A percentile compares a stretch with the other conserved stretches of the same genome.
These are phyloP conservation scores for Fusarium pilosicola DNA, from an alignment of 2,329 filamentous ascomycete genomes.

Conservation along the genomic window DNA sequence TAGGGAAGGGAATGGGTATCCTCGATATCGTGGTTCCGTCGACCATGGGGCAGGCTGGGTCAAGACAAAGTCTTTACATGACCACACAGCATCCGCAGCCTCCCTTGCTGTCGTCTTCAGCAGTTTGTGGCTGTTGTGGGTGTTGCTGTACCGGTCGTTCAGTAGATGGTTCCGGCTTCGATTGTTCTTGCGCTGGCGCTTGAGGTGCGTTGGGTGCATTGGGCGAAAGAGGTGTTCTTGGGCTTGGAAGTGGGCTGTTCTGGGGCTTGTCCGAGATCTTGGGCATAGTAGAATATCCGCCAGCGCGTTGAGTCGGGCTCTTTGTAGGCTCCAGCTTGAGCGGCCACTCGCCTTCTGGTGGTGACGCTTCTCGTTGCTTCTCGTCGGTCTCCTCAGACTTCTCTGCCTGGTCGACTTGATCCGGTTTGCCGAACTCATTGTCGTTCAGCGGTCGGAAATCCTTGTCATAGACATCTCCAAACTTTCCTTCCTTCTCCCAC, in stretches of 20 bases:
- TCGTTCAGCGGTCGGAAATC: constrained; percentile 86
- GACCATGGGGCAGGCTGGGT: neutral
- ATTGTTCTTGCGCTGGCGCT: constrained; percentile 37
- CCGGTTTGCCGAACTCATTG: constrained; percentile 61
- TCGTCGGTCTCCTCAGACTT: constrained; percentile 36
- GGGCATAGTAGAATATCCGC: constrained; percentile 71
- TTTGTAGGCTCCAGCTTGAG: constrained; percentile 59
- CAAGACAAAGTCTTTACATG: constrained; percentile 52
- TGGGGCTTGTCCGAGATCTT: constrained; percentile 58
- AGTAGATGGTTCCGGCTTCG: constrained; percentile 23
- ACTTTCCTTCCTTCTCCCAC: constrained; percentile 92
- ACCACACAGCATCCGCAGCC: constrained; percentile 64
- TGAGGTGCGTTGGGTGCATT: constrained; percentile 45
- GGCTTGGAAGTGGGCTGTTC: constrained; percentile 55
- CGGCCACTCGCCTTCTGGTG: constrained; percentile 65
- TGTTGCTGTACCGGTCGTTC: constrained; percentile 25
- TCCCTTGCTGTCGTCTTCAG: constrained; percentile 51
- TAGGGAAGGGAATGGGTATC: constrained; percentile 17
- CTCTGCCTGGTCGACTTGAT: constrained; percentile 57
- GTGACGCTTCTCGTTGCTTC: constrained; percentile 25
- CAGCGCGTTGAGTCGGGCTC: constrained; percentile 57
- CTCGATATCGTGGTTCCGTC: constrained; percentile 11
- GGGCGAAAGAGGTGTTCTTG: constrained; percentile 56
- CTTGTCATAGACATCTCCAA: constrained; percentile 85
- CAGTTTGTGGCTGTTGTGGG: constrained; percentile 14